Percentiles rank a stretch among this genome's conserved stretches.
These are phyloP conservation scores for Penicillium sp. DNA, from an alignment of 2,329 filamentous ascomycete species.

Conservation along the genomic window DNA sequence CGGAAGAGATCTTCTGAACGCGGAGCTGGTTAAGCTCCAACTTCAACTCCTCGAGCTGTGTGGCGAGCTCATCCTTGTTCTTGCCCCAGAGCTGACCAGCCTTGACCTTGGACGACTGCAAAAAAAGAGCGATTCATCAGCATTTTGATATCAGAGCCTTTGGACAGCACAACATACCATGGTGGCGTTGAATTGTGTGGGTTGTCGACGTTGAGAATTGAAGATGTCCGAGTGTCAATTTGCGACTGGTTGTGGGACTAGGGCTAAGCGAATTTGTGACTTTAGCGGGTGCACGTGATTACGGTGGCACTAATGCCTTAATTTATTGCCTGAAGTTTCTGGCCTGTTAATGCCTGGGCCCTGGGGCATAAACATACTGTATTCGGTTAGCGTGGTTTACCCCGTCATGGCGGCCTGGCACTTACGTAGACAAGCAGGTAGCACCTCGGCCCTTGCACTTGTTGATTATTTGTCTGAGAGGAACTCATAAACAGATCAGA, in stretches of 20 bases:
- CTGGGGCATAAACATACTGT: neutral
- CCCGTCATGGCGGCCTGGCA: slow-evolving; percentile 8
- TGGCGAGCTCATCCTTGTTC: slow-evolving; percentile 97
- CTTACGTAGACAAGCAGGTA: slow-evolving; percentile 9
- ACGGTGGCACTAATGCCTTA: slow-evolving; percentile 8
- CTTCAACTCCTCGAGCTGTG: slow-evolving; percentile 94
- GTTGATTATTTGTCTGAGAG: neutral
- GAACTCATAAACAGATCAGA: neutral
- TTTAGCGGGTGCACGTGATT: slow-evolving; percentile 32
- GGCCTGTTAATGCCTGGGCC: neutral
- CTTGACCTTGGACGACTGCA: slow-evolving; percentile 77
- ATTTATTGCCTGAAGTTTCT: neutral
- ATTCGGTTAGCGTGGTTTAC: slow-evolving; percentile 2
- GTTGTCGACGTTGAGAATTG: slow-evolving; percentile 47
- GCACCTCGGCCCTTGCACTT: slow-evolving; percentile 6
- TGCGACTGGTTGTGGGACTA: slow-evolving; percentile 47
- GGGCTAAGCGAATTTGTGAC: slow-evolving; percentile 41
- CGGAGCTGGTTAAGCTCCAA: slow-evolving; percentile 92
- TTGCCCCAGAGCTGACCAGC: slow-evolving; percentile 96
- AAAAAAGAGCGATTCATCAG: slow-evolving; percentile 25
- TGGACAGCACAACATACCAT: slow-evolving; percentile 40
- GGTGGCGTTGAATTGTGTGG: slow-evolving; percentile 42
- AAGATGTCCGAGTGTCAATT: slow-evolving; percentile 42
- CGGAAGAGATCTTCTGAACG: slow-evolving; percentile 95
- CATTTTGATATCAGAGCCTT: slow-evolving; percentile 11